Conservation (phyloP, 805 yeast species). For the Tetrapisispora phaffii region DNA sequence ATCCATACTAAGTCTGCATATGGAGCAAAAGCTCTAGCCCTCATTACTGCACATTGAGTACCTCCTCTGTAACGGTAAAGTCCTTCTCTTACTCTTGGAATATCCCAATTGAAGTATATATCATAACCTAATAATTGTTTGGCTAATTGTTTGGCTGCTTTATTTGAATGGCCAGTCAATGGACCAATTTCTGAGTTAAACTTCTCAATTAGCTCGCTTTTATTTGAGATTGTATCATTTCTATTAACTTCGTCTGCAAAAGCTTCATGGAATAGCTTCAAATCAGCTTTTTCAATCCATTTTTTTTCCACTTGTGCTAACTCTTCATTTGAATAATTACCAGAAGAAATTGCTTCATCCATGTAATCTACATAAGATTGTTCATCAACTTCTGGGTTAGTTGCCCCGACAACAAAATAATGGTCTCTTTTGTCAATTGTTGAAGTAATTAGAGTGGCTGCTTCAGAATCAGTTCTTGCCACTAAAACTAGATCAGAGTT, state of each 20-base stretch:
- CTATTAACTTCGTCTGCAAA: slow-evolving; percentile 71
- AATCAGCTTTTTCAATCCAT: slow-evolving; percentile 75
- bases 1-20: slow-evolving; percentile 87
- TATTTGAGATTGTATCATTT: slow-evolving; percentile 39
- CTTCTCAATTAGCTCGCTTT: slow-evolving; percentile 51
- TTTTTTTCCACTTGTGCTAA: slow-evolving; percentile 67
- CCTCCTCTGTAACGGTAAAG: slow-evolving; percentile 95
- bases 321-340: slow-evolving; percentile 50
- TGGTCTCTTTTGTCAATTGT: slow-evolving; percentile 94
- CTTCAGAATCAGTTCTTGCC: slow-evolving; percentile 96
- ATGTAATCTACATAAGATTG: slow-evolving; percentile 53
- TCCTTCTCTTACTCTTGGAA: slow-evolving; percentile 92
- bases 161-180: slow-evolving; percentile 61
- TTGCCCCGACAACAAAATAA: slow-evolving; percentile 80
- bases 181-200: slow-evolving; percentile 68
- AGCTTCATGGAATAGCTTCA: slow-evolving; percentile 85
- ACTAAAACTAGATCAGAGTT: slow-evolving; percentile 79
- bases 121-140: slow-evolving; percentile 69
- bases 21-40: slow-evolving; percentile 92
- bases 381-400: slow-evolving; percentile 61
- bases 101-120: slow-evolving; percentile 87
- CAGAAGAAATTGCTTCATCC: slow-evolving; percentile 61
- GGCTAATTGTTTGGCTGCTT: slow-evolving; percentile 72
- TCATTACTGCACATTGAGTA: slow-evolving; percentile 92
- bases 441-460: slow-evolving; percentile 88